Evolutionary conservation across 306 rosid genomes (phyloP).

Genomic region (Phaseolus lunatus): DNA sequence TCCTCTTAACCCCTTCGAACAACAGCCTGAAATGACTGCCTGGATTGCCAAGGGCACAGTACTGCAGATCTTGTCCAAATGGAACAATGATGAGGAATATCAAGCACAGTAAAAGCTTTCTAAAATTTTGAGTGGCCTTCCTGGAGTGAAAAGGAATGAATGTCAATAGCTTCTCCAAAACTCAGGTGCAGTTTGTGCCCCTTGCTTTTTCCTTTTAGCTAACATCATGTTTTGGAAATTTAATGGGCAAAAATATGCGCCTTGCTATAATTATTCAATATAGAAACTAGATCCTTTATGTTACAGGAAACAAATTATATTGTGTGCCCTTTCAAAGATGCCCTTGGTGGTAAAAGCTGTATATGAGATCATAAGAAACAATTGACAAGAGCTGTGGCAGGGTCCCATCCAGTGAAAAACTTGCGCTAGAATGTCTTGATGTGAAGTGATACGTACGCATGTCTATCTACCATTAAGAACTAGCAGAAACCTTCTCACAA

Average conservation of each 20-base stretch:
- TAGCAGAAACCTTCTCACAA: not conserved
- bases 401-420: not conserved
- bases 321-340: not conserved
- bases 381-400: conserved; percentile 1
- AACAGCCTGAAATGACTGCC: conserved; percentile 86
- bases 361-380: not conserved
- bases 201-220: conserved; percentile 3
- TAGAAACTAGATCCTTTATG: conserved; percentile 28
- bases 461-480: conserved; percentile 6
- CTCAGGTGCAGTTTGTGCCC: conserved; percentile 50
- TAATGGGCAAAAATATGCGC: conserved; percentile 10
- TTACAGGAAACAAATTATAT: conserved; percentile 29
- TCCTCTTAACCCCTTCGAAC: conserved; percentile 76
- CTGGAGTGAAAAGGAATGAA: conserved; percentile 43
- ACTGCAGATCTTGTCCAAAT: conserved; percentile 72
- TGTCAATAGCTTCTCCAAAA: conserved; percentile 39
- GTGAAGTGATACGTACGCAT: conserved; percentile 11
- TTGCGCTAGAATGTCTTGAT: conserved; percentile 17
- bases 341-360: conserved; percentile 16
- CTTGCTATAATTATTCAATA: conserved; percentile 17
- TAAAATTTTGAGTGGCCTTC: conserved; percentile 39
- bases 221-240: conserved; percentile 36
- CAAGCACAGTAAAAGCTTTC: conserved; percentile 50
- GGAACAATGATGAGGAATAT: conserved; percentile 61
- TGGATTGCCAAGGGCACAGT: conserved; percentile 86